Conservation (phyloP, 768 basidiomycete species). For the Pholiota microspora region DNA sequence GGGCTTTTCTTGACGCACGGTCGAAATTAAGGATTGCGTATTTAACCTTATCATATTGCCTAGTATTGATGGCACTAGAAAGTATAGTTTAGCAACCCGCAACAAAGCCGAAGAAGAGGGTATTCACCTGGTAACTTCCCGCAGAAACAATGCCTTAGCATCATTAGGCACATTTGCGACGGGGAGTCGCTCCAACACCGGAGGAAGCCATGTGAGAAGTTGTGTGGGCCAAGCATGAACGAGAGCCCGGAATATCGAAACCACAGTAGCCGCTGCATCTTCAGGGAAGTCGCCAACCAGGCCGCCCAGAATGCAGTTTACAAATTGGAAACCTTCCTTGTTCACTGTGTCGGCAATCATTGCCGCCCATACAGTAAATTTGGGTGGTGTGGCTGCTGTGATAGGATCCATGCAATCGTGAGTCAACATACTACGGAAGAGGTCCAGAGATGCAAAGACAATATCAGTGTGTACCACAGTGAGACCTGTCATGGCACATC, state of each 20-base stretch:
- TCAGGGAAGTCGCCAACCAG: conserved; percentile 88
- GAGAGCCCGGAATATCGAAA: conserved; percentile 74
- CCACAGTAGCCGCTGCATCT: conserved; percentile 70
- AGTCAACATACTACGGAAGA: conserved; percentile 71
- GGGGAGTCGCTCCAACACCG: conserved; percentile 71
- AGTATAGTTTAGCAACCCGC: conserved; percentile 12
- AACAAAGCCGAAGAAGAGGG: not conserved
- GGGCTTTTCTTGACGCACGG: conserved; percentile 70
- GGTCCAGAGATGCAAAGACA: conserved; percentile 77
- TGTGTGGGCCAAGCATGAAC: conserved; percentile 66
- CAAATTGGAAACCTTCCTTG: conserved; percentile 71
- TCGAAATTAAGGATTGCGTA: conserved; percentile 70
- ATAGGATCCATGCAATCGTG: conserved; percentile 63
- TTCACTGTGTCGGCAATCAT: conserved; percentile 61
- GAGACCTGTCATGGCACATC: conserved; percentile 72
- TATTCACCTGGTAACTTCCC: conserved; percentile 72
- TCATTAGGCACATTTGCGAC: conserved; percentile 54
- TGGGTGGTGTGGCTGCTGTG: conserved; percentile 46
- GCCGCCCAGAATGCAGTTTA: conserved; percentile 70
- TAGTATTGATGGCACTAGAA: conserved; percentile 58
- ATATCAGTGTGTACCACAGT: conserved; percentile 82
- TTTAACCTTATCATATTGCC: conserved; percentile 80
- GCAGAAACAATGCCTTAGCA: conserved; percentile 70
- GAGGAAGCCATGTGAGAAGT: conserved; percentile 69
- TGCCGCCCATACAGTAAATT: conserved; percentile 59